These are phyloP conservation scores for Geranomyces variabilis DNA, from an alignment of 192 early-diverging fungal genomes.

Conservation along the genomic window DNA sequence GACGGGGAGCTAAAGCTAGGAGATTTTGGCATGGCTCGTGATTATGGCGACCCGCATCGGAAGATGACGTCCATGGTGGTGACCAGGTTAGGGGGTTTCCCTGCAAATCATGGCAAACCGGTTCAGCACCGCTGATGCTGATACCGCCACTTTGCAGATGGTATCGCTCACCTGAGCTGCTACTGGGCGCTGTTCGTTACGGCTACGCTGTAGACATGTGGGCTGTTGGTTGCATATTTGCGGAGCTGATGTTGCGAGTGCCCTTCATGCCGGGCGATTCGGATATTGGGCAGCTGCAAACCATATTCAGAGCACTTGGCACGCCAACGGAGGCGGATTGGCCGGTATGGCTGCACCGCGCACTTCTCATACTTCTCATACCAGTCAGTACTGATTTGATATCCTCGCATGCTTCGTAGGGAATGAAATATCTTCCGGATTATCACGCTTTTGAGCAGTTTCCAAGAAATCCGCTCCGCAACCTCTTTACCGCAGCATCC, in stretches of 20 bases:
- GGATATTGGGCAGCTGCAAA: conserved; percentile 88
- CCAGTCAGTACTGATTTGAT: too few relatives aligned
- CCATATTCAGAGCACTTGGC: conserved; percentile 80
- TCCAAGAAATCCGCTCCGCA: conserved; percentile 70
- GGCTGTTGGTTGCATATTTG: conserved; percentile 98
- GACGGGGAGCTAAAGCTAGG: conserved; percentile 95
- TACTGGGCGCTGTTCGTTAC: conserved; percentile 88
- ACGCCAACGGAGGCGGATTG: conserved; percentile 82
- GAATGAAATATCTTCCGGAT: conserved; percentile 70
- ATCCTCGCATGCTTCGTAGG: conserved; percentile 39
- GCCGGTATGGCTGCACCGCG: conserved; percentile 63
- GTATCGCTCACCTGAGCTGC: conserved; percentile 95
- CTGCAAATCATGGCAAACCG: background rate
- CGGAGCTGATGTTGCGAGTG: conserved; percentile 88
- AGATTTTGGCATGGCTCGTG: conserved; percentile 98
- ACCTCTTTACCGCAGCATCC: conserved; percentile 82
- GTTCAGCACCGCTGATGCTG: background rate
- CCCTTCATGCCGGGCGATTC: conserved; percentile 87
- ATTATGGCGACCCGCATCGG: conserved; percentile 80
- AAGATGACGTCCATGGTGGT: conserved; percentile 94
- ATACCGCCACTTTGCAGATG: conserved; percentile 60
- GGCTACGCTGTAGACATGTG: conserved; percentile 92
- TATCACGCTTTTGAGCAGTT: conserved; percentile 74
- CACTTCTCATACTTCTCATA: background rate
- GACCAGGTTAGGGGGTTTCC: conserved; percentile 58